A percentile compares a stretch with the other conserved stretches of the same genome.
Conservation (phyloP, 164 flowering plant species). For the Nymphaea colorata region DNA sequence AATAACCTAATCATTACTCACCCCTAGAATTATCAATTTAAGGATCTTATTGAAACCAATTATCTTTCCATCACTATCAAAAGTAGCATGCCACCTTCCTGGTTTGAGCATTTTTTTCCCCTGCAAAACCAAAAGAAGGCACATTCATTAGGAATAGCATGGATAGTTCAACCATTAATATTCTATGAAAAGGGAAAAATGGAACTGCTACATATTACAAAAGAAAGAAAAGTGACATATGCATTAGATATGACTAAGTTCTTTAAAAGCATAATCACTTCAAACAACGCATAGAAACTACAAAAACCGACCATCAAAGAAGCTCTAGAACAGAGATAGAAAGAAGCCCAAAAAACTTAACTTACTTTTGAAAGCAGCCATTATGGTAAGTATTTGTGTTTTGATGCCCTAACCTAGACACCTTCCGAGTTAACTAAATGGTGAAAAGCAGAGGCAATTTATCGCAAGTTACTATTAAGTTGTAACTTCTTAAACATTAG, state of each 20-base stretch:
- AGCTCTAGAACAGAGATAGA: too few relatives aligned
- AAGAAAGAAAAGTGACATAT: neutral
- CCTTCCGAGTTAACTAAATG: too few relatives aligned
- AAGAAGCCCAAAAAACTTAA: too few relatives aligned
- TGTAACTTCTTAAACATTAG: too few relatives aligned
- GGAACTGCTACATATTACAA: neutral
- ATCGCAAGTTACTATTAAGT: too few relatives aligned
- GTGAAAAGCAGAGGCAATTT: too few relatives aligned
- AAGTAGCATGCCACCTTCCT: constrained; percentile 71
- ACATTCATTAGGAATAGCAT: neutral
- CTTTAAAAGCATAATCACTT: neutral
- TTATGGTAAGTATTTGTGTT: too few relatives aligned
- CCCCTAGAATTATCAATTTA: constrained; percentile 66
- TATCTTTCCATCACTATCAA: constrained; percentile 66
- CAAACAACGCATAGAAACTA: neutral
- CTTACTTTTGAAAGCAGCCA: too few relatives aligned
- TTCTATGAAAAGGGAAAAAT: neutral
- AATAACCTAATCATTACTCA: constrained; percentile 15
- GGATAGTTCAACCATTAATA: too few relatives aligned
- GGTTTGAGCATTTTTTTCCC: constrained; percentile 75
- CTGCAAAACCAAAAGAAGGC: constrained; percentile 27
- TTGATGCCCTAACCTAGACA: too few relatives aligned
- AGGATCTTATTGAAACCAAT: constrained; percentile 58
- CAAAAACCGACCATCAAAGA: neutral
- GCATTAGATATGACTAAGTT: neutral